A percentile compares a stretch with the other conserved stretches of the same genome.
Conservation (phyloP, 345 rosid genomes). For the Triadica sebifera region DNA sequence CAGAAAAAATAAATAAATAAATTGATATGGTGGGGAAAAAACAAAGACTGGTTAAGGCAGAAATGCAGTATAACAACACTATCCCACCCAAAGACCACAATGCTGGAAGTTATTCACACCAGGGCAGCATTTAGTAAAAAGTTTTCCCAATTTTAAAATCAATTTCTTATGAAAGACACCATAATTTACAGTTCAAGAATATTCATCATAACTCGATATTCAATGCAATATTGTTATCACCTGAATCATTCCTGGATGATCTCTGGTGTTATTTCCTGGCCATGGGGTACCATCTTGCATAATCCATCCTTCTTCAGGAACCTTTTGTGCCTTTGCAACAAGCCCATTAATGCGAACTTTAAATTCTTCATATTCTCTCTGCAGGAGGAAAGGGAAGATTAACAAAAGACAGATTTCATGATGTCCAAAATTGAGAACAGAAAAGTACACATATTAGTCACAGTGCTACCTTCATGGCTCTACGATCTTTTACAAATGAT, state of each 20-base stretch:
- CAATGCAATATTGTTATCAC: slow-evolving; percentile 32
- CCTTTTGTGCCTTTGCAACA: slow-evolving; percentile 80
- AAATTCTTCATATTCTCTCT: slow-evolving; percentile 96
- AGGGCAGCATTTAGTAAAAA: background rate
- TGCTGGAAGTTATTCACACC: background rate
- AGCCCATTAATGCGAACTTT: slow-evolving; percentile 82
- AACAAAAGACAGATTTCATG: background rate
- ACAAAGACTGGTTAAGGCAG: background rate
- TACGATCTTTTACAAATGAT: slow-evolving; percentile 90
- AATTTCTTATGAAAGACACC: background rate
- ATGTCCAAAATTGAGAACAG: slow-evolving; percentile 1
- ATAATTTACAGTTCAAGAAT: background rate
- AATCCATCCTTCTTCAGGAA: slow-evolving; percentile 95
- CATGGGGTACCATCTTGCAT: slow-evolving; percentile 99
- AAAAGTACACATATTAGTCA: background rate
- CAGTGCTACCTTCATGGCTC: slow-evolving; percentile 83
- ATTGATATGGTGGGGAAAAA: background rate
- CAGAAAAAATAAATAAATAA: no score
- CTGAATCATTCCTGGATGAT: slow-evolving; percentile 99
- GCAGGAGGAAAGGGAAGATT: slow-evolving; percentile 26
- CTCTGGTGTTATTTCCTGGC: slow-evolving; percentile 97
- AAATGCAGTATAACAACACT: background rate
- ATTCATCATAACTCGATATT: slow-evolving; percentile 7
- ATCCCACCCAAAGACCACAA: background rate
- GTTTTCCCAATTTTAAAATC: background rate